Base-by-base conservation (phyloP, 164 flowering plant species). In the Pachysandra terminalis region DNA sequence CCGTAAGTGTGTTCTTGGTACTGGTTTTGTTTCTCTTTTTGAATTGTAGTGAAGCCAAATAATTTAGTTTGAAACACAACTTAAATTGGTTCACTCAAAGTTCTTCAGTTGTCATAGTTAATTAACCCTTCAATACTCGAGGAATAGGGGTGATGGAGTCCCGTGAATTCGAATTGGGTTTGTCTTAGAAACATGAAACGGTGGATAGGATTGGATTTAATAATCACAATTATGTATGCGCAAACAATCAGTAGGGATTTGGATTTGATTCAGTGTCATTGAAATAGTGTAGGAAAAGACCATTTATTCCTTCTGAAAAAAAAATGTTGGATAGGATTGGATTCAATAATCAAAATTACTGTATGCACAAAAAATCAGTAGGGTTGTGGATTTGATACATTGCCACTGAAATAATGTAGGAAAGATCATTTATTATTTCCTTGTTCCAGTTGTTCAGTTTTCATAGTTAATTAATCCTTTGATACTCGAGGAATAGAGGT, bases 1-100 rank as follows among this genome's bases (percentile, higher is more conserved):
- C 98, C 98, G 97, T 93, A 78, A 87, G 96, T 89, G 12, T 54
- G 7, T 51, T 57, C 17, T 37, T 25, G 21, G 7, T 21, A 10
- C 15, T 23, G 22, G 3, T 28, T 57, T 19, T 51, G 19, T n/a
- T 57, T 59, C 45, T 62, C 9, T 14, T 0, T 52, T 63, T 14
- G n/a, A 35, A 45, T 58, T 56, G 15, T 41, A 45, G 10, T 15
- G 51, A 45, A 10, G 51, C 51, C 51, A 40, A 40, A 40, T 40
- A 10, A 5, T 45, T 45, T 45, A 45, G 51, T 45, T 45, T 45
- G 17, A 15, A n/a, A n/a, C 15, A 10, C 17, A 45, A 45, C 15
- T 45, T 45, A 15, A 45, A 45, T 10, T 45, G 51, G 17, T 5
- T 10, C 7, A 40, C 7, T 40, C 14, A 13, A 45, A 1, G 17